Base-by-base conservation (phyloP, 805 yeast genomes). In the Metschnikowia borealis region DNA sequence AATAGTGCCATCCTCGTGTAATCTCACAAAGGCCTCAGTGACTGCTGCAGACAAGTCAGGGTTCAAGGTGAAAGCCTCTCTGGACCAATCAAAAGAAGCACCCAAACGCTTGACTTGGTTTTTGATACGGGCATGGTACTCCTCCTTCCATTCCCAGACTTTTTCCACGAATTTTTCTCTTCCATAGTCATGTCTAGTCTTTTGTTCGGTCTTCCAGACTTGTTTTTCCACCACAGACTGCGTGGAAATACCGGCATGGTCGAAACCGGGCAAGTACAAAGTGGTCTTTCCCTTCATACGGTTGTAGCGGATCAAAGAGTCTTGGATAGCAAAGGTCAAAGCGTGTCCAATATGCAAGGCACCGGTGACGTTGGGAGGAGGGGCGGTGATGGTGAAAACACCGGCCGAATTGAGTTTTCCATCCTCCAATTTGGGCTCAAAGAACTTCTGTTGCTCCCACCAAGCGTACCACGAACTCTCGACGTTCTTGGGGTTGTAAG, bases 311-410 rank as follows among this genome's bases (percentile, higher is more conserved):
- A 91, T 84, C 65, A 94, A 80, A 23, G 97, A 71, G 69, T 94
- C 99, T 76, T 94, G 99, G 64, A 94, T 87, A 34, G 98, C 77
- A 54, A 91, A 88, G 15, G 99, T 94, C 67, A 94, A 80, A 29
- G 98, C 99, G 70, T 94, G 99, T 61, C 99, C 99, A 70, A 94
- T 94, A 71, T 94, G 99, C 60, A 94, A 79, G 43, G 98, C 97
- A 73, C 99, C 99, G 44, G 99, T 94, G 57, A 94, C 96, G 69
- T 94, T 94, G 66, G 99, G 99, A 55, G 99, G 99, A 37, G 99
- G 99, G n/a, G 96, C 94, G 37, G 98, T 97, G 62, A 94, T 89
- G 55, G 86, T 79, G 71, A 92, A 94, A 17, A 78, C 65, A 60
- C 98, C 98, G 63, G 83, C 91, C 39, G 94, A 87, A 65, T 85